Evolutionary conservation across 2,329 filamentous ascomycete genomes (phyloP).

Genomic region (Venturia pyrina): DNA sequence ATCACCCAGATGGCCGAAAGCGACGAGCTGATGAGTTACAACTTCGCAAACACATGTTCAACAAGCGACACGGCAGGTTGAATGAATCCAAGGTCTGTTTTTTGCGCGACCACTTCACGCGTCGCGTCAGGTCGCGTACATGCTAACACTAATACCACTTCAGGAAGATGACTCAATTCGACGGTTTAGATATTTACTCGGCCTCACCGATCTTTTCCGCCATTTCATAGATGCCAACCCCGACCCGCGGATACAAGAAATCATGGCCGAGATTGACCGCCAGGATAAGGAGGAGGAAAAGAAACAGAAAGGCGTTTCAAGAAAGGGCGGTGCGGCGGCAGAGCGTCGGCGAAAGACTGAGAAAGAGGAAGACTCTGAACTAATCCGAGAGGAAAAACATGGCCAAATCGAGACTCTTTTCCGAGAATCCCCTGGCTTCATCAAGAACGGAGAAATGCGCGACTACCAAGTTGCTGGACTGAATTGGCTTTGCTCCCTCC

Average conservation of each 20-base stretch:
- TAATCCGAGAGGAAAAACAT: constrained; percentile 74
- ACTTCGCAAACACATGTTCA: constrained; percentile 82
- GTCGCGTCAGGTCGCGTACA: not conserved
- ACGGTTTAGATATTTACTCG: constrained; percentile 87
- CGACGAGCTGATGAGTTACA: constrained; percentile 79
- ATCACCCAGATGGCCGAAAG: constrained; percentile 70
- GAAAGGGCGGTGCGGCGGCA: constrained; percentile 74
- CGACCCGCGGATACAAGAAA: constrained; percentile 85
- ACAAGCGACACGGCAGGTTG: constrained; percentile 85
- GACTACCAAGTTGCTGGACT: constrained; percentile 94
- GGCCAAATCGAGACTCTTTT: constrained; percentile 85
- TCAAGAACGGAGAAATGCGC: constrained; percentile 76
- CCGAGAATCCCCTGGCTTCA: constrained; percentile 83
- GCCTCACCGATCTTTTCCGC: constrained; percentile 91
- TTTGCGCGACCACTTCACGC: not conserved
- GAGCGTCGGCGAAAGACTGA: constrained; percentile 81
- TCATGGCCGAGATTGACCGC: constrained; percentile 88
- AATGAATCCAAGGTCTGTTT: constrained; percentile 84
- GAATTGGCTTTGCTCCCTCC: constrained; percentile 95
- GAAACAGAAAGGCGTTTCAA: constrained; percentile 61
- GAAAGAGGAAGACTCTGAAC: constrained; percentile 93
- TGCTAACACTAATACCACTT: not conserved
- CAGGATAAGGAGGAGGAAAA: constrained; percentile 69
- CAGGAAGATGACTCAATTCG: constrained; percentile 92
- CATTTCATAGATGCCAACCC: constrained; percentile 98